Percentiles rank a stretch among this genome's conserved stretches.
Conservation (phyloP, 495 filamentous ascomycete species). For the Penicillium verhagenii region DNA sequence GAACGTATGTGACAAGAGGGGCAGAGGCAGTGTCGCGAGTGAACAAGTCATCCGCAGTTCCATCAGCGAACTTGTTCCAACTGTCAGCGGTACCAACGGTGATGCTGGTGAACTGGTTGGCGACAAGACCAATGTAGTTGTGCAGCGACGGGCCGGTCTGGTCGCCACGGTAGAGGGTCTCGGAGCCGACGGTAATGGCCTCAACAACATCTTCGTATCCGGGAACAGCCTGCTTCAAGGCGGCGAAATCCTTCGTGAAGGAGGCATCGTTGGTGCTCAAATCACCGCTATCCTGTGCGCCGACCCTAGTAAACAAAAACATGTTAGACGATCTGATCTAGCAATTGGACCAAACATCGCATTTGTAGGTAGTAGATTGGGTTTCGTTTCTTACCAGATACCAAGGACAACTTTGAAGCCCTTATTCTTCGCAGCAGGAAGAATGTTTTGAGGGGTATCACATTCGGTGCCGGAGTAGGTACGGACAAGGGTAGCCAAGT, state of each 20-base stretch:
- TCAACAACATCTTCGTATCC: constrained; percentile 60
- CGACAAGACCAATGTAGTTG: constrained; percentile 61
- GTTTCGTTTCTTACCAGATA: constrained; percentile 57
- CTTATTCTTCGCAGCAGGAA: constrained; percentile 69
- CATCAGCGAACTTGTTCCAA: constrained; percentile 80
- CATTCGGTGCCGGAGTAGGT: constrained; percentile 67
- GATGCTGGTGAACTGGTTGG: constrained; percentile 50
- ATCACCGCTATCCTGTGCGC: constrained; percentile 31
- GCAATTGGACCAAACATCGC: neutral
- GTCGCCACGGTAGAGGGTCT: constrained; percentile 72
- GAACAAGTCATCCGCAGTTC: constrained; percentile 63
- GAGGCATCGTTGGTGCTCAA: constrained; percentile 51
- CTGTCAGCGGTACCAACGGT: constrained; percentile 76
- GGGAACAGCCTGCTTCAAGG: constrained; percentile 53
- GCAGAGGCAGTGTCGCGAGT: constrained; percentile 41
- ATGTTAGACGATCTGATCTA: neutral
- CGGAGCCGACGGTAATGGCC: constrained; percentile 76
- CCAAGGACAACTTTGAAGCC: constrained; percentile 75
- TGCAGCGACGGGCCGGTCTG: constrained; percentile 63
- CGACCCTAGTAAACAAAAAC: constrained; percentile 51
- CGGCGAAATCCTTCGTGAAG: constrained; percentile 60
- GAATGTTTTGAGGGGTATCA: constrained; percentile 61
- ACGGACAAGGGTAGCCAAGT: constrained; percentile 60
- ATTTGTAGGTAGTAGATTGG: neutral
- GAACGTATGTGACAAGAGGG: constrained; percentile 59